phyloP scores from a whole-genome alignment of 2,329 filamentous ascomycete genomes.

The Fusarium nurragi region DNA sequence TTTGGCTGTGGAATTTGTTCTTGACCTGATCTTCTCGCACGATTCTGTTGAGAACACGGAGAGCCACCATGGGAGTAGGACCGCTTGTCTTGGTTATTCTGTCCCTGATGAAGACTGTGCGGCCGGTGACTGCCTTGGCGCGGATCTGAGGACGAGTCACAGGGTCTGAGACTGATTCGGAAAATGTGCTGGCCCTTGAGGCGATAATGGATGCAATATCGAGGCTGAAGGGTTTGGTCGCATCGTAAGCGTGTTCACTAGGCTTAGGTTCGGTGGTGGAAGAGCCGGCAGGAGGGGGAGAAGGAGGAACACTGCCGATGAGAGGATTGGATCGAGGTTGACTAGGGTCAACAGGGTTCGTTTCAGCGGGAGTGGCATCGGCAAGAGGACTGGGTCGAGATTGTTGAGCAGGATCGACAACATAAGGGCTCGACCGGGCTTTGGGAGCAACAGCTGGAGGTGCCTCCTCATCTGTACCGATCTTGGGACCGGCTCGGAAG shows the following conservation, averaged over 20 bases:
- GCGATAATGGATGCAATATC: constrained; percentile 52
- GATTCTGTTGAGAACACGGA: constrained; percentile 54
- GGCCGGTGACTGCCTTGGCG: constrained; percentile 49
- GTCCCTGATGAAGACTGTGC: constrained; percentile 52
- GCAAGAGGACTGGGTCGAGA: not conserved
- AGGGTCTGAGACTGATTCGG: constrained; percentile 33
- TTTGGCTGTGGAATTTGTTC: constrained; percentile 65
- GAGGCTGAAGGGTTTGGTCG: constrained; percentile 41
- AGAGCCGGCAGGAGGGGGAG: constrained; percentile 24
- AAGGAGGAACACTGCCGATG: constrained; percentile 3
- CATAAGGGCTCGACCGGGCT: constrained; percentile 12
- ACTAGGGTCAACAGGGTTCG: not conserved
- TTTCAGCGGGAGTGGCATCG: constrained; percentile 4
- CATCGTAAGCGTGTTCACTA: constrained; percentile 40
- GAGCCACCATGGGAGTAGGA: constrained; percentile 55
- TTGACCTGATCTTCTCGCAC: constrained; percentile 65
- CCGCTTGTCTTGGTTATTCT: constrained; percentile 43
- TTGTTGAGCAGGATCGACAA: not conserved
- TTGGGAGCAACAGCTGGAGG: constrained; percentile 7
- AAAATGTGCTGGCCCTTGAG: constrained; percentile 43
- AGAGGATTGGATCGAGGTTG: constrained; percentile 14
- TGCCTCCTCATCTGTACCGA: constrained; percentile 5
- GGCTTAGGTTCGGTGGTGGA: constrained; percentile 1
- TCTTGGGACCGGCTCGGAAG: constrained; percentile 38
- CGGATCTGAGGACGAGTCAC: constrained; percentile 45